phyloP scores from a whole-genome alignment of 2,329 filamentous ascomycete genomes.

The Pseudogymnoascus sp. region DNA sequence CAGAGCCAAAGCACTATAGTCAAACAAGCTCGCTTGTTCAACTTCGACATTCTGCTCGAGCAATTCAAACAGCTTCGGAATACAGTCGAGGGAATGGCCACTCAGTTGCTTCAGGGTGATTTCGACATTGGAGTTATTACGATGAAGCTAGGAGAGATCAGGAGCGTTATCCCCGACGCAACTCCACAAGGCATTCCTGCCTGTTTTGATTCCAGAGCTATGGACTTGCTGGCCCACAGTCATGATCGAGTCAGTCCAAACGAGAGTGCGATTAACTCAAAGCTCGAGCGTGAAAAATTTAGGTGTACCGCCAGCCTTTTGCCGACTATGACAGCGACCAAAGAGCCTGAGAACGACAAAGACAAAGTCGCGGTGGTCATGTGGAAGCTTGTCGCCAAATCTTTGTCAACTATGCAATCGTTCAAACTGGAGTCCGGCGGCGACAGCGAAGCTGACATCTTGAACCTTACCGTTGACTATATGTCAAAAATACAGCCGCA shows the following conservation, averaged over 20 bases:
- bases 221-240: neutral
- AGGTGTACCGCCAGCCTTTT: no score
- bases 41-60: neutral
- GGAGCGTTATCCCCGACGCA: neutral
- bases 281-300: no score
- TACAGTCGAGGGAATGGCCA: neutral
- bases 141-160: neutral
- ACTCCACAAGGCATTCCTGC: neutral
- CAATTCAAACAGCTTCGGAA: neutral
- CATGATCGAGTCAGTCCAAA: neutral
- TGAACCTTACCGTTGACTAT: no score
- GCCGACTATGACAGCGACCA: no score
- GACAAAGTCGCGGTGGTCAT: no score
- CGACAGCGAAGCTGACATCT: no score
- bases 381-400: no score
- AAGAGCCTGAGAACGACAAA: no score
- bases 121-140: neutral
- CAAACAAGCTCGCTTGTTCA: neutral
- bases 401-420: no score
- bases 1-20: neutral
- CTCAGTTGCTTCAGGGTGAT: neutral
- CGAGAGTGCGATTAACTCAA: no score
- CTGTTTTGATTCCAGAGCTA: neutral
- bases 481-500: no score
- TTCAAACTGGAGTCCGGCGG: no score